A percentile compares a stretch with the other conserved stretches of the same genome.
Conservation (phyloP, 2,329 filamentous ascomycete species). For the Gyromitra esculenta region DNA sequence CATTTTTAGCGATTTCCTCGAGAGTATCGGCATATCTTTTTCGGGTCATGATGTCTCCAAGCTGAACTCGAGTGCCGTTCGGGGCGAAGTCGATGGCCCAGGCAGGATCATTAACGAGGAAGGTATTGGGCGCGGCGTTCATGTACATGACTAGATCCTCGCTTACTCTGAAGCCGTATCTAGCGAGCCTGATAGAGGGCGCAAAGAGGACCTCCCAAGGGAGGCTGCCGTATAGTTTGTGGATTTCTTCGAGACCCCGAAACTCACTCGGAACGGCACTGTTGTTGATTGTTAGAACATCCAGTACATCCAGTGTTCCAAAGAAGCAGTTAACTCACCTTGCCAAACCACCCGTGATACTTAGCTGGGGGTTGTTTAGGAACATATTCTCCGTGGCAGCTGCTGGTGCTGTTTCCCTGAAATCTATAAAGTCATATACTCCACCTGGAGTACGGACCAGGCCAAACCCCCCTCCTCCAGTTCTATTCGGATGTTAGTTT, state of each 20-base stretch:
- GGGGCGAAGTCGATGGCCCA: conserved; percentile 93
- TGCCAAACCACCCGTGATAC: conserved; percentile 77
- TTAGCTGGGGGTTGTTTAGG: conserved; percentile 72
- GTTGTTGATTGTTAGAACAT: conserved; percentile 59
- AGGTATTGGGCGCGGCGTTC: conserved; percentile 72
- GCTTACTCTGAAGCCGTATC: conserved; percentile 77
- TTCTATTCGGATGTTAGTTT: conserved; percentile 64
- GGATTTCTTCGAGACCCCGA: conserved; percentile 60
- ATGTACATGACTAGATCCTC: conserved; percentile 75
- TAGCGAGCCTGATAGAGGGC: conserved; percentile 78
- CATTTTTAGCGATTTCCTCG: conserved; percentile 77
- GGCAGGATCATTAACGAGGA: conserved; percentile 76
- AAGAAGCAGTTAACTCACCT: conserved; percentile 53
- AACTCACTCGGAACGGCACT: conserved; percentile 66
- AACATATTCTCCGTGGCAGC: conserved; percentile 88
- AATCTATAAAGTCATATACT: conserved; percentile 87
- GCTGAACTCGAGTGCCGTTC: conserved; percentile 74
- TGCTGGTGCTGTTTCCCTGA: conserved; percentile 85
- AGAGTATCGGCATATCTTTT: conserved; percentile 83
- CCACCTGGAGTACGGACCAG: conserved; percentile 77
- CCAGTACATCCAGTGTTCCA: not conserved
- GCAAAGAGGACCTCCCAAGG: conserved; percentile 77
- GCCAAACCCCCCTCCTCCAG: conserved; percentile 92
- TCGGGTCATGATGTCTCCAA: conserved; percentile 82
- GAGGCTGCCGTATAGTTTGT: conserved; percentile 67